Evolutionary conservation across 495 filamentous ascomycete genomes (phyloP).

Genomic region (Glarea lozoyensis): DNA sequence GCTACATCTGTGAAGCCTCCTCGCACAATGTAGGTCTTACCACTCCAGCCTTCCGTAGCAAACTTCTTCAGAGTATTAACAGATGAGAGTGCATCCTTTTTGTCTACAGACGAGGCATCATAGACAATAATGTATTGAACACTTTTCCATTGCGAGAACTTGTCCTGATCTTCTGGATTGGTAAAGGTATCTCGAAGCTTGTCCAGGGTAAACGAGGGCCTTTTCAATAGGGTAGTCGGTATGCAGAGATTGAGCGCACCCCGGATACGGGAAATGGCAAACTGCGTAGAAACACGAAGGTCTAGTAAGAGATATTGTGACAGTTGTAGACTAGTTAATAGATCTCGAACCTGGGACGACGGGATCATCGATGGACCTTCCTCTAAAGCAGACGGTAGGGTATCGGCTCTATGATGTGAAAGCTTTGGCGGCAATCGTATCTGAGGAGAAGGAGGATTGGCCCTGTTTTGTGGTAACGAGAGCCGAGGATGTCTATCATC

Average conservation of each 20-base stretch:
- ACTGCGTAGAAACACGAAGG: constrained; percentile 79
- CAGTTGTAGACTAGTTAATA: constrained; percentile 46
- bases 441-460: constrained; percentile 15
- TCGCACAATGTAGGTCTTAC: constrained; percentile 60
- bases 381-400: constrained; percentile 41
- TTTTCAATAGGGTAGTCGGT: constrained; percentile 86
- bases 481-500: constrained; percentile 43
- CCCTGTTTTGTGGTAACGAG: constrained; percentile 28
- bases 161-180: constrained; percentile 57
- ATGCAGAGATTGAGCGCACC: constrained; percentile 89
- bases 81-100: constrained; percentile 68
- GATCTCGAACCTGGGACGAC: constrained; percentile 51
- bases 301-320: constrained; percentile 71
- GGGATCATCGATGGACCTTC: constrained; percentile 49
- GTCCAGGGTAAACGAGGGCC: constrained; percentile 82
- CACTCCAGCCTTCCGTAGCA: constrained; percentile 70
- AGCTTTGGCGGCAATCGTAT: constrained; percentile 4
- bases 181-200: constrained; percentile 87
- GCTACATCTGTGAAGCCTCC: constrained; percentile 47
- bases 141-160: constrained; percentile 67
- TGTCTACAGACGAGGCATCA: constrained; percentile 63
- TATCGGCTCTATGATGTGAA: constrained; percentile 40
- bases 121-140: constrained; percentile 78
- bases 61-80: constrained; percentile 91
- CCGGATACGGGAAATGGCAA: constrained; percentile 59